Evolutionary conservation across 805 yeast species (phyloP).

Genomic region (Nakazawaea populi): DNA sequence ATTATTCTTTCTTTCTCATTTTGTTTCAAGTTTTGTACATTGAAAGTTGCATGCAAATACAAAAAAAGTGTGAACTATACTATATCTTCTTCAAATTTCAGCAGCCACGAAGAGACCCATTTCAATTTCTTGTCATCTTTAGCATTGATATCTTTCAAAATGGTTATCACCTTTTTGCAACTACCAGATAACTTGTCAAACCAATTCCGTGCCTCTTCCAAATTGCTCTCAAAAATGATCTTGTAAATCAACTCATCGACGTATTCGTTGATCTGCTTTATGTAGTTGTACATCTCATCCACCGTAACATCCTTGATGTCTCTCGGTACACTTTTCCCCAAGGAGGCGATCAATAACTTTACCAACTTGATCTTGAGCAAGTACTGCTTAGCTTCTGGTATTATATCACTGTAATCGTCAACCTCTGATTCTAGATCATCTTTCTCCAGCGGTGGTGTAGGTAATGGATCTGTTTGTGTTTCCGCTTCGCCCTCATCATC

Average conservation of each 20-base stretch:
- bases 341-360: slow-evolving; percentile 51
- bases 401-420: slow-evolving; percentile 21
- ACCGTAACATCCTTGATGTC: slow-evolving; percentile 12
- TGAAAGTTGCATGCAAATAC: too few species aligned
- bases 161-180: slow-evolving; percentile 23
- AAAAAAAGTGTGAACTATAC: too few species aligned
- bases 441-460: slow-evolving; percentile 15
- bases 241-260: slow-evolving; percentile 58
- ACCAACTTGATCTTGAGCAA: slow-evolving; percentile 47
- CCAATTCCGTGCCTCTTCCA: slow-evolving; percentile 31
- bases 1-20: neutral
- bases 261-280: slow-evolving; percentile 31
- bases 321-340: slow-evolving; percentile 51
- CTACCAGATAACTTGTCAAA: slow-evolving; percentile 16
- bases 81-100: slow-evolving; percentile 30
- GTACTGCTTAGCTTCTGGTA: slow-evolving; percentile 42
- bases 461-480: slow-evolving; percentile 6
- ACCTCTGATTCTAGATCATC: neutral
- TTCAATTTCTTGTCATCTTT: slow-evolving; percentile 45
- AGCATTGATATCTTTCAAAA: slow-evolving; percentile 41
- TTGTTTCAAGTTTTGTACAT: too few species aligned
- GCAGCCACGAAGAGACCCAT: slow-evolving; percentile 52
- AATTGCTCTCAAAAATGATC: slow-evolving; percentile 38
- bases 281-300: slow-evolving; percentile 25
- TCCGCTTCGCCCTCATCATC: slow-evolving; percentile 25